Base-by-base conservation (phyloP, 192 early-diverging fungal genomes). In the Dimargaris verticillata region DNA sequence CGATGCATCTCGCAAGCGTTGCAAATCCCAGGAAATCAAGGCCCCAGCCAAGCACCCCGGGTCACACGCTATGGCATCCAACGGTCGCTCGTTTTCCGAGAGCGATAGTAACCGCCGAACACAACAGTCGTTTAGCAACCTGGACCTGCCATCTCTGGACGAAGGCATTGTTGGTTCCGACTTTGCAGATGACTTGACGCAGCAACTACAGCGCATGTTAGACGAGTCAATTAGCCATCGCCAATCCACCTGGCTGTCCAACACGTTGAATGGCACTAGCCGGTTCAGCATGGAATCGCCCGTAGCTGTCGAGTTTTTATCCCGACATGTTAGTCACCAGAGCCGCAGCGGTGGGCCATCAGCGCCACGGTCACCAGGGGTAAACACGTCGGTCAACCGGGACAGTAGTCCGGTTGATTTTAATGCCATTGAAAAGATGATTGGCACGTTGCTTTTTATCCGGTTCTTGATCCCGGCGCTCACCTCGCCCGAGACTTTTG, bases 371-470 rank as follows among this genome's bases (percentile, higher is more conserved):
- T 65, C 46, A 20, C 62, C 71, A 25, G 64, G 68, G 66, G 73
- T 5, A 48, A 17, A 7, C 47, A 48, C 9, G 22, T 48, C 47
- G 1, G 9, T 63, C 6, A 75, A 68, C 64, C 64, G 60, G 38
- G 67, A 67, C 26, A 63, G 59, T 54, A 71, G 69, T 47, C 69
- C 67, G 18, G 78, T 74, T 0, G 73, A 78, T 48, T 77, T 86
- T n/a, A 74, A 74, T 17, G 67, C 79, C 3, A 65, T 75, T 0
- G 85, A 88, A 60, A 80, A 79, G 33, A 74, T 88, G 3, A 74
- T 88, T 51, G 83, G 83, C 46, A 82, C 82, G 61, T 79, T 82
- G 22, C 61, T 82, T 17, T 82, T 82, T 67, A 64, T 82, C 11
- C 62, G 80, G 44, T 78, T 80, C 52, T 63, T 82, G 43, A 66